phyloP scores from a whole-genome alignment of 257 asterid genomes.

The Solanum neorickii region DNA sequence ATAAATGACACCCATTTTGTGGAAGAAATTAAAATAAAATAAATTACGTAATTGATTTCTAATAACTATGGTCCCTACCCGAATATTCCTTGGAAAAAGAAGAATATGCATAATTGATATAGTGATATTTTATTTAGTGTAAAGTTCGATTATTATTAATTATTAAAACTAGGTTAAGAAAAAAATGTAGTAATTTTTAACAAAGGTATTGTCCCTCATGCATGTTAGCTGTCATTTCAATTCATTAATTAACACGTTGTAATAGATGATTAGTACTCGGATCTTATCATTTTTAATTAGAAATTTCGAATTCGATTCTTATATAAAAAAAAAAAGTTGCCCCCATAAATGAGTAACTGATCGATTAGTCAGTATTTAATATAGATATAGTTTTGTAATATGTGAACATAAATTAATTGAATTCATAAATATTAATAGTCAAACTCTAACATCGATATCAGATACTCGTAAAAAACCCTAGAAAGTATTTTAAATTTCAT shows the following conservation, averaged over 20 bases:
- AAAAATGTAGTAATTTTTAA: neutral
- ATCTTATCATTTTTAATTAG: too few species aligned
- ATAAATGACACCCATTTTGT: neutral
- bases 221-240: neutral
- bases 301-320: fast-evolving
- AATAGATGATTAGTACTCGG: neutral
- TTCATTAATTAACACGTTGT: neutral
- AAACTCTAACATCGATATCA: fast-evolving
- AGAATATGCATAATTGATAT: neutral
- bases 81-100: neutral
- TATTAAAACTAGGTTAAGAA: neutral
- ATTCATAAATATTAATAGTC: neutral
- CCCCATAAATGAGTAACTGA: too few species aligned
- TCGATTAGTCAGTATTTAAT: too few species aligned
- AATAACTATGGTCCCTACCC: neutral
- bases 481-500: neutral
- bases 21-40: neutral
- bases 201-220: neutral
- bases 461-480: neutral
- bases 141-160: neutral
- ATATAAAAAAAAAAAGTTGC: too few species aligned
- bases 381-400: too few species aligned
- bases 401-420: fast-evolving
- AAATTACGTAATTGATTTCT: neutral
- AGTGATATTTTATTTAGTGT: neutral